These are phyloP conservation scores for Coemansia sp. DNA, from an alignment of 371 early-diverging fungal genomes.

Conservation along the genomic window DNA sequence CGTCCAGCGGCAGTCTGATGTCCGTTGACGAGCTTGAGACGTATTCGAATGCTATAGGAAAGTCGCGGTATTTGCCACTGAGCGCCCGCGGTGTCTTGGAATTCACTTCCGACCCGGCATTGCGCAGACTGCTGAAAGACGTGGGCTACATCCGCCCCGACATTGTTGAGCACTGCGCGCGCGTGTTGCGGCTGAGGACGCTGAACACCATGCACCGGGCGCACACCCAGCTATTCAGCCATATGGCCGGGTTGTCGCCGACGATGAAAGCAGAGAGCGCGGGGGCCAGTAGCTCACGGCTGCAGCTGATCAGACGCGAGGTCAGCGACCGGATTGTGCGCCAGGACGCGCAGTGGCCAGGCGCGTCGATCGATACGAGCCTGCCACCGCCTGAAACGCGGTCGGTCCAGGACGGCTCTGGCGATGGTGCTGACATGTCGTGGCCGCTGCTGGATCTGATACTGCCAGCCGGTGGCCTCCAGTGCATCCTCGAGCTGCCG, in stretches of 20 bases:
- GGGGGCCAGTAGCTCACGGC: constrained; percentile 1
- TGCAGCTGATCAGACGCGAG: constrained; percentile 16
- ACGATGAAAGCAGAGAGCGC: background rate
- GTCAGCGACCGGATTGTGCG: constrained; percentile 4
- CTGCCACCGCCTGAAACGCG: background rate
- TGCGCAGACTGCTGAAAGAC: background rate
- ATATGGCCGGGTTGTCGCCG: background rate
- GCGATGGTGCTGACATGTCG: too few species aligned
- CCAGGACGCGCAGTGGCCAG: constrained; percentile 32
- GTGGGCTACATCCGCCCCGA: constrained; percentile 23
- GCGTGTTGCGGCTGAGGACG: constrained; percentile 19
- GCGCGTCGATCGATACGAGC: constrained; percentile 8
- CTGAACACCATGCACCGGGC: constrained; percentile 23
- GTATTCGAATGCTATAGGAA: constrained; percentile 9
- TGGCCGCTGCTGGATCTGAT: too few species aligned
- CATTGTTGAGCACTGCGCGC: constrained; percentile 30
- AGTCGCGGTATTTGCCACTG: constrained; percentile 19
- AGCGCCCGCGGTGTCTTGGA: constrained; percentile 19
- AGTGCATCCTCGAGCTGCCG: constrained; percentile 30
- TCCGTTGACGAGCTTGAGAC: constrained; percentile 28
- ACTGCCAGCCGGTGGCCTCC: constrained; percentile 33
- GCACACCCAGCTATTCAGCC: constrained; percentile 8
- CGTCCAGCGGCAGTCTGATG: too few species aligned
- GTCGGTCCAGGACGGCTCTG: background rate
- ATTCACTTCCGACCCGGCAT: constrained; percentile 7